Base-by-base conservation (phyloP, 2,329 filamentous ascomycete species). In the Phaeoacremonium minimum region DNA sequence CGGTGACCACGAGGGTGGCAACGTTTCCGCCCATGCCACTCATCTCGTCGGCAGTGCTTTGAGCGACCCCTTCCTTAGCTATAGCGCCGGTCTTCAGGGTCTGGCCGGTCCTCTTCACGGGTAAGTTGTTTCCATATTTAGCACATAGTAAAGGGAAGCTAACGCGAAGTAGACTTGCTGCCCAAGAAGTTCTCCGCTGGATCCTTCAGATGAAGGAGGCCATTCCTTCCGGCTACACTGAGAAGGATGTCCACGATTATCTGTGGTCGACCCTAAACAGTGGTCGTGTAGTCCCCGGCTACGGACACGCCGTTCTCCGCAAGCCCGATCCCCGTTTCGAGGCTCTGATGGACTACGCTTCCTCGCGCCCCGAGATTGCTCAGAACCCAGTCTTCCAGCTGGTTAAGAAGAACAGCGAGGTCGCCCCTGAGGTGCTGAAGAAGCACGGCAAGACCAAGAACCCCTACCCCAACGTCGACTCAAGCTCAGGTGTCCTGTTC, bases 381-480 rank as follows among this genome's bases (percentile, higher is more conserved):
- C 67, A 75, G 32, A 86, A 97, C 61, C 89, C 91, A 2, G 83
- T 97, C 45, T 97, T 95, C 81, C 80, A 88, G 64, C 80, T 98
- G 9, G 91, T 98, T 38, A 85, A 90, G 76, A 83, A 85, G 69
- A 97, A 95, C 71, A 89, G 85, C 47, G 84, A 89, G 55, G 84
- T 98, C 45, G 93, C 93, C 1, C 93, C 93, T 13, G 77, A 80
- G 35, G 93, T 98, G 15, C 74, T 98, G 51, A 93, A 80, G 53
- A 82, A 96, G 69, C 93, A 98, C 59, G 93, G 93, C 63, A 97
- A 96, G 83, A 95, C 89, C 49, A 95, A 95, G 76, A 95, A 95
- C 69, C 89, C 93, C 3, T 95, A 91, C 67, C 93, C 93, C 46
- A 98, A 98, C 60, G 93, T 98, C 44, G 93, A 98, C 64, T 89